Base-by-base conservation (phyloP, 2,329 filamentous ascomycete species). In the Zasmidium citrigriseum region DNA sequence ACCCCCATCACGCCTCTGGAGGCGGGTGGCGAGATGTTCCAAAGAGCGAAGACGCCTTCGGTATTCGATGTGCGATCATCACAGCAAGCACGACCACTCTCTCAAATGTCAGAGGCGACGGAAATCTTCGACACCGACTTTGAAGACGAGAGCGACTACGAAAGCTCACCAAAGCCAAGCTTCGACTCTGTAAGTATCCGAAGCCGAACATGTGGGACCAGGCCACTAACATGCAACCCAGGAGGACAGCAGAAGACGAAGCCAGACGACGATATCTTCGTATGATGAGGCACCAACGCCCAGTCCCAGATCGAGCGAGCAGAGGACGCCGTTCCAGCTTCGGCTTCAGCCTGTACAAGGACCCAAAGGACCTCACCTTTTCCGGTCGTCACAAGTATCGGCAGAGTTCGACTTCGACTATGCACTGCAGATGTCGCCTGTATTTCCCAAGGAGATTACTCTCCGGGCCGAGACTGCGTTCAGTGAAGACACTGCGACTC, bases 281-380 rank as follows among this genome's bases (percentile, higher is more conserved):
- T 92, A 89, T 68, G 91, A 96, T 69, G 92, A 96, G 72, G 83
- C 87, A 2, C 85, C 86, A 25, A 96, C 93, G 23, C 93, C 93
- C 18, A 83, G 85, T 62, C 89, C 89, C 47, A 82, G 82, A 64
- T 65, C 59, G 18, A 70, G 68, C 41, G 81, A 84, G 63, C 82
- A 85, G 60, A 82, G 81, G 81, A 82, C 62, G 80, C 80, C 59
- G 24, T 90, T 87, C 68, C 80, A 85, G 52, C 82, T 88, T 64
- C 82, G 86, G 21, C 86, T 73, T 59, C 89, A 89, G 73, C 82
- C 87, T 27, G 86, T 93, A 5, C 83, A 91, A 71, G 93, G 93
- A 0, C 93, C 93, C 1, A 84, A 83, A 64, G 93, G 93, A 1
- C 93, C 93, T 10, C 93, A 96, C 76, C 82, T 96, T 16, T 96